Percentiles rank a stretch among this genome's conserved stretches.
These are phyloP conservation scores for Fusarium sp. DNA, from an alignment of 2,329 filamentous ascomycete genomes.

Conservation along the genomic window DNA sequence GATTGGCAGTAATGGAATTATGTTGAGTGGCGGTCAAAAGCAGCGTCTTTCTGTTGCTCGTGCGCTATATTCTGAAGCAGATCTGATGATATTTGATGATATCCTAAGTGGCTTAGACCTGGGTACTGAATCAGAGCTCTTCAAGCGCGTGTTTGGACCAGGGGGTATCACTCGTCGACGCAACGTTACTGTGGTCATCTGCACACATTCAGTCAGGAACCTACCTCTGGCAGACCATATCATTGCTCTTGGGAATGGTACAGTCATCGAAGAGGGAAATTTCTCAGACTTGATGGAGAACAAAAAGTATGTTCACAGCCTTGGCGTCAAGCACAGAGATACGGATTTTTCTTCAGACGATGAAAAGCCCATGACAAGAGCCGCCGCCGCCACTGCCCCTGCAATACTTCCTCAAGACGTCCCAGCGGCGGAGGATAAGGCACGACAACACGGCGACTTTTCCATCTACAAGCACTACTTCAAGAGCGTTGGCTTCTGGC, in stretches of 20 bases:
- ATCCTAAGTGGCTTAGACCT: conserved; percentile 56
- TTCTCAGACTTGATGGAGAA: conserved; percentile 44
- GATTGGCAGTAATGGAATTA: conserved; percentile 55
- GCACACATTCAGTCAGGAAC: conserved; percentile 47
- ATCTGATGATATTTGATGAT: conserved; percentile 58
- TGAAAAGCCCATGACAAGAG: neutral
- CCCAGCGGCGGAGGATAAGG: conserved; percentile 30
- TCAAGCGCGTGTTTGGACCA: conserved; percentile 54
- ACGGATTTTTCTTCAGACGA: neutral
- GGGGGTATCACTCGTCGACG: conserved; percentile 52
- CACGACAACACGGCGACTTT: conserved; percentile 46
- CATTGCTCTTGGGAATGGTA: conserved; percentile 55
- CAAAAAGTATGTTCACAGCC: conserved; percentile 51
- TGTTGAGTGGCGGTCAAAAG: conserved; percentile 54
- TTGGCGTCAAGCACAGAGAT: conserved; percentile 45
- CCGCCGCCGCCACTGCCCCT: neutral
- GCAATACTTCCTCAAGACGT: neutral
- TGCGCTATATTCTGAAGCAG: conserved; percentile 53
- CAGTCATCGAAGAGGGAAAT: conserved; percentile 53
- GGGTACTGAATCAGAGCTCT: conserved; percentile 55
- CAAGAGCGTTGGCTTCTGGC: conserved; percentile 33
- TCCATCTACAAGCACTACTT: conserved; percentile 51
- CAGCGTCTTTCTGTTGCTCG: conserved; percentile 53
- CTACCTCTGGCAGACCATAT: conserved; percentile 56
- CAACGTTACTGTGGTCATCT: conserved; percentile 54